A percentile compares a stretch with the other conserved stretches of the same genome.
Evolutionary conservation across 768 basidiomycete species (phyloP).

Genomic region (Mrakia frigida): DNA sequence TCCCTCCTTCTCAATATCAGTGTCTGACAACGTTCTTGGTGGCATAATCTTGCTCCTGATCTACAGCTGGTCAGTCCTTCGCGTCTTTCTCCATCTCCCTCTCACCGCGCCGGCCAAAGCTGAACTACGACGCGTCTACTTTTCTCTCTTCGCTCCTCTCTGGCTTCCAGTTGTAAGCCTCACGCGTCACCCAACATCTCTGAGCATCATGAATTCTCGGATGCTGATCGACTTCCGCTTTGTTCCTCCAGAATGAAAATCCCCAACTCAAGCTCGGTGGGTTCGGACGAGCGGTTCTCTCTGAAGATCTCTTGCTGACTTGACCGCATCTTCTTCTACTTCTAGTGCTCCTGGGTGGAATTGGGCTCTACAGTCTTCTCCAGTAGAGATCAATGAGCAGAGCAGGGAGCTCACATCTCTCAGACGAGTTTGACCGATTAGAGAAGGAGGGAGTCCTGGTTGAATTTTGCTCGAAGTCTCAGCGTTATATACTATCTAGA

Average conservation of each 20-base stretch:
- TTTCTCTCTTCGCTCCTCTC: neutral
- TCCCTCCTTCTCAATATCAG: too few relatives aligned
- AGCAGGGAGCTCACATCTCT: too few relatives aligned
- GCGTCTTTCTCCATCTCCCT: too few relatives aligned
- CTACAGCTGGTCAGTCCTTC: neutral
- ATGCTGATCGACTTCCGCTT: neutral
- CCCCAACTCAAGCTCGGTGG: slow-evolving; percentile 23
- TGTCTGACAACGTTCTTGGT: too few relatives aligned
- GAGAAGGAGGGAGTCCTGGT: too few relatives aligned
- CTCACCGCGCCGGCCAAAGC: too few relatives aligned
- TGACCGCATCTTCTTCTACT: neutral
- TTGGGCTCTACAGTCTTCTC: neutral
- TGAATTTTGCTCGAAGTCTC: too few relatives aligned
- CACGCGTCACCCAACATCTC: neutral
- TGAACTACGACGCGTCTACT: neutral
- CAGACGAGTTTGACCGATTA: too few relatives aligned
- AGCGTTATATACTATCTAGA: too few relatives aligned
- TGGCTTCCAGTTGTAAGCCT: neutral
- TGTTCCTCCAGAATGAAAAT: slow-evolving; percentile 17
- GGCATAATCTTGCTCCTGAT: neutral
- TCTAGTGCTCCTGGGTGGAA: neutral
- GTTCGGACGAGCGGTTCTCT: too few relatives aligned
- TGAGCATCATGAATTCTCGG: too few relatives aligned
- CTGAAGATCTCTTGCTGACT: neutral
- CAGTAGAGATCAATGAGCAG: neutral